These are phyloP conservation scores for Kodamaea sp. DNA, from an alignment of 1,139 yeast species.

Conservation along the genomic window DNA sequence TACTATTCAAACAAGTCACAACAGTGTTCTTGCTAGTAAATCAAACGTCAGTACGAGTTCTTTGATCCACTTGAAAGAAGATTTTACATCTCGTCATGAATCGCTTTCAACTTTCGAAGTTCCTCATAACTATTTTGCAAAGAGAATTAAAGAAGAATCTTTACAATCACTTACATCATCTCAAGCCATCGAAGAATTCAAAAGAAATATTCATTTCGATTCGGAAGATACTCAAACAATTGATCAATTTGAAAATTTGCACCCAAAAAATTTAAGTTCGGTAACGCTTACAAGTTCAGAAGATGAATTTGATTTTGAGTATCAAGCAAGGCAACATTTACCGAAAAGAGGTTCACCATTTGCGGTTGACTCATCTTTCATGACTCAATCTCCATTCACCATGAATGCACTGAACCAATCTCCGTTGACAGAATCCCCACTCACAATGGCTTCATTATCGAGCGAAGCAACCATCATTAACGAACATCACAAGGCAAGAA, in stretches of 20 bases:
- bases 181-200: slow-evolving; percentile 30
- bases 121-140: slow-evolving; percentile 12
- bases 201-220: slow-evolving; percentile 24
- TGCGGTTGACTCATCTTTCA: slow-evolving; percentile 1
- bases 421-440: neutral
- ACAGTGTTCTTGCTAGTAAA: neutral
- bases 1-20: no score
- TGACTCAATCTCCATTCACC: neutral
- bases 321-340: slow-evolving; percentile 1
- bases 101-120: slow-evolving; percentile 14
- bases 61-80: neutral
- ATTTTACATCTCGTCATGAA: slow-evolving; percentile 1
- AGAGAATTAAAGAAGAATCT: slow-evolving; percentile 18
- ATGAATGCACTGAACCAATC: neutral
- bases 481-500: slow-evolving; percentile 10
- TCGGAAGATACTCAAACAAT: neutral
- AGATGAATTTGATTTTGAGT: slow-evolving; percentile 23
- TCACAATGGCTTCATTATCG: slow-evolving; percentile 20
- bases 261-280: slow-evolving; percentile 4
- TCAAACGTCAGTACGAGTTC: no score
- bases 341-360: slow-evolving; percentile 6
- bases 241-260: slow-evolving; percentile 1
- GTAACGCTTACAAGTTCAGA: slow-evolving; percentile 22
- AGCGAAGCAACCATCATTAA: slow-evolving; percentile 35
- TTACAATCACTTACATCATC: slow-evolving; percentile 30